Percentiles rank a stretch among this genome's conserved stretches.
These are phyloP conservation scores for Colletotrichum tanaceti DNA, from an alignment of 2,329 filamentous ascomycete genomes.

Conservation along the genomic window DNA sequence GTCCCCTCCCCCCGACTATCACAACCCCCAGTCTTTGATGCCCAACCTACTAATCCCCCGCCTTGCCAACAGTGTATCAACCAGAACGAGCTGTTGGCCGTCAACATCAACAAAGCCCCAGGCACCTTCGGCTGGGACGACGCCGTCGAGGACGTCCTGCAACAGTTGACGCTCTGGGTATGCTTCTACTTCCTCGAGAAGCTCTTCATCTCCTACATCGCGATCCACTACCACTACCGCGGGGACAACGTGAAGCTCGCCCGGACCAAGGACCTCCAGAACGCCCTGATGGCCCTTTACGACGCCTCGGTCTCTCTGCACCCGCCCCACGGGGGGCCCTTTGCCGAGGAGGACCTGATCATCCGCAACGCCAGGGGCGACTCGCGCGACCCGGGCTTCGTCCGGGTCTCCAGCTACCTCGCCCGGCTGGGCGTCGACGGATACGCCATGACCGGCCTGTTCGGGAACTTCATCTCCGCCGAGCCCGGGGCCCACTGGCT, in stretches of 20 bases:
- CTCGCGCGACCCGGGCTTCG: constrained; percentile 42
- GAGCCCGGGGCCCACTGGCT: constrained; percentile 45
- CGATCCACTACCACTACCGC: constrained; percentile 47
- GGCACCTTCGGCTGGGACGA: constrained; percentile 30
- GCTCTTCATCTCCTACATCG: constrained; percentile 46
- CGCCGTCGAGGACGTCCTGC: constrained; percentile 18
- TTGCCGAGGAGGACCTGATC: constrained; percentile 44
- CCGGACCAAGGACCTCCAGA: constrained; percentile 44
- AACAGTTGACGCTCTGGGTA: constrained; percentile 43
- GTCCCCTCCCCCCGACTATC: too few relatives aligned
- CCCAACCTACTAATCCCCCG: background rate
- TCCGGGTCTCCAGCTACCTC: constrained; percentile 44
- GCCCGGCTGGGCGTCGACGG: constrained; percentile 44
- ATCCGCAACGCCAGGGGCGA: constrained; percentile 46
- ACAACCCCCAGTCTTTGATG: too few relatives aligned
- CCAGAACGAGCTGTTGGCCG: constrained; percentile 37
- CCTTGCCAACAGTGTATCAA: constrained; percentile 37
- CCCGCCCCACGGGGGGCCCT: constrained; percentile 41
- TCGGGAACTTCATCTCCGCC: constrained; percentile 45
- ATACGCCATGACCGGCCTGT: constrained; percentile 44
- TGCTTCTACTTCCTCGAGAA: constrained; percentile 47
- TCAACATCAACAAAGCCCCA: constrained; percentile 37
- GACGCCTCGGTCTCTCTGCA: constrained; percentile 45
- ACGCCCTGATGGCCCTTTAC: constrained; percentile 46
- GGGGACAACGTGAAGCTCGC: constrained; percentile 40